These are phyloP conservation scores for Monilinia vaccinii-corymbosi DNA, from an alignment of 2,329 filamentous ascomycete genomes.

Conservation along the genomic window DNA sequence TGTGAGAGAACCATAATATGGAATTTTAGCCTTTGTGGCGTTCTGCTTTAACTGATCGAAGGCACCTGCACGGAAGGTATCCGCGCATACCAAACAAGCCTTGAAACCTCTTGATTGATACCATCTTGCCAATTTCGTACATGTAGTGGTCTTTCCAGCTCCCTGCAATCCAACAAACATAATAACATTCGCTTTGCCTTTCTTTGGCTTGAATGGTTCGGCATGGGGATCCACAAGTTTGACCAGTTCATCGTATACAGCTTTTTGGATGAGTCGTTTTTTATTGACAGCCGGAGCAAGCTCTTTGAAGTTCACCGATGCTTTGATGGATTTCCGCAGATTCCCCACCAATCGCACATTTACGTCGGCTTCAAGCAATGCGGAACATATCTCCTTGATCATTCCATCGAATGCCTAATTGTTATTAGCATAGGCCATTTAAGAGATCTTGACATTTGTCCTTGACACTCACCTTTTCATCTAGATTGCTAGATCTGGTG, in stretches of 20 bases:
- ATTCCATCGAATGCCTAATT: slow-evolving; percentile 85
- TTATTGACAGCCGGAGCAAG: slow-evolving; percentile 89
- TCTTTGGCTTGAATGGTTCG: slow-evolving; percentile 93
- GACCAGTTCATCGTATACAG: slow-evolving; percentile 95
- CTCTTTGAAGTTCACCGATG: slow-evolving; percentile 89
- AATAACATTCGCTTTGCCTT: slow-evolving; percentile 91
- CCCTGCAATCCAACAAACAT: slow-evolving; percentile 99
- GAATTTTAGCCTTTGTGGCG: slow-evolving; percentile 96
- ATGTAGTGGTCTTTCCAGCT: slow-evolving; percentile 95
- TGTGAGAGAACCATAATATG: slow-evolving; percentile 93
- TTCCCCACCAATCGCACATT: slow-evolving; percentile 89
- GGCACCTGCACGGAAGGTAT: slow-evolving; percentile 96
- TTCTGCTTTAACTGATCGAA: slow-evolving; percentile 99
- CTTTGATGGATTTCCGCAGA: slow-evolving; percentile 86
- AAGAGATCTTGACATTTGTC: slow-evolving; percentile 8
- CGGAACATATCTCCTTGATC: slow-evolving; percentile 96
- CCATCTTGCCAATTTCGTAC: slow-evolving; percentile 91
- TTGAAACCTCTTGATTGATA: slow-evolving; percentile 92
- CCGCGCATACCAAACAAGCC: slow-evolving; percentile 88
- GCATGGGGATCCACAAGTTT: slow-evolving; percentile 91
- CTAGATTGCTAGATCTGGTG: slow-evolving; percentile 83
- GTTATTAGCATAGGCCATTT: slow-evolving; percentile 30
- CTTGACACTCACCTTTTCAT: slow-evolving; percentile 67
- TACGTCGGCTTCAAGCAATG: slow-evolving; percentile 92
- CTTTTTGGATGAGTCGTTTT: slow-evolving; percentile 95